Evolutionary conservation across 441 rosid species (phyloP).

Genomic region (Syzygium malaccense): DNA sequence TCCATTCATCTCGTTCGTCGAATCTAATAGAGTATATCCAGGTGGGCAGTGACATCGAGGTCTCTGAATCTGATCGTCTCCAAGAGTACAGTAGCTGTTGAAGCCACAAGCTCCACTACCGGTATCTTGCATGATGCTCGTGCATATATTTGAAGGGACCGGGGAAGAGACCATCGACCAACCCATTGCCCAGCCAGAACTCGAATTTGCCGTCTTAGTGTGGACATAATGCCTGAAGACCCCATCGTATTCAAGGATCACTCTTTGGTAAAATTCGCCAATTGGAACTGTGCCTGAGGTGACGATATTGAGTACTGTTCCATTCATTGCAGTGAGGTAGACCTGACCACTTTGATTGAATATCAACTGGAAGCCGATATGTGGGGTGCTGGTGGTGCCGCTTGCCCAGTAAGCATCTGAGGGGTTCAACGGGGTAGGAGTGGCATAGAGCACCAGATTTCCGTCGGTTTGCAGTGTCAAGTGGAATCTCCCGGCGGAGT

Average conservation of each 20-base stretch:
- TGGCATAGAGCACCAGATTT: too few relatives aligned
- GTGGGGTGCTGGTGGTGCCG: too few relatives aligned
- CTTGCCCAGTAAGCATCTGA: too few relatives aligned
- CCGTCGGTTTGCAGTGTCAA: too few relatives aligned
- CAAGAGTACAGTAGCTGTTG: conserved; percentile 31
- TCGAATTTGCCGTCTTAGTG: conserved; percentile 1
- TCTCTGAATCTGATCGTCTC: not conserved
- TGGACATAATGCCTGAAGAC: conserved; percentile 21
- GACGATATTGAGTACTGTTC: not conserved
- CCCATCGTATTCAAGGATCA: conserved; percentile 21
- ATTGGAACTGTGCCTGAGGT: not conserved
- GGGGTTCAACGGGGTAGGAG: too few relatives aligned
- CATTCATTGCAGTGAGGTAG: conserved; percentile 7
- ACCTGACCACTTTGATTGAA: conserved; percentile 11
- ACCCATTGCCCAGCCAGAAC: not conserved
- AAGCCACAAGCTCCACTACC: conserved; percentile 36
- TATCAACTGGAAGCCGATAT: too few relatives aligned
- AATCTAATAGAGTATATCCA: conserved; percentile 18
- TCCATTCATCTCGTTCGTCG: conserved; percentile 20
- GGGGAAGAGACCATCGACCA: not conserved
- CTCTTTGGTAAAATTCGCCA: conserved; percentile 15
- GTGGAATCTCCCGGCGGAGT: too few relatives aligned
- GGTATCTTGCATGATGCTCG: fast-evolving
- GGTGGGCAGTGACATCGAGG: conserved; percentile 25
- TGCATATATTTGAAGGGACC: conserved; percentile 11